Conservation (phyloP, 1,284 basidiomycete species). For the Rhodotorula sp. region DNA sequence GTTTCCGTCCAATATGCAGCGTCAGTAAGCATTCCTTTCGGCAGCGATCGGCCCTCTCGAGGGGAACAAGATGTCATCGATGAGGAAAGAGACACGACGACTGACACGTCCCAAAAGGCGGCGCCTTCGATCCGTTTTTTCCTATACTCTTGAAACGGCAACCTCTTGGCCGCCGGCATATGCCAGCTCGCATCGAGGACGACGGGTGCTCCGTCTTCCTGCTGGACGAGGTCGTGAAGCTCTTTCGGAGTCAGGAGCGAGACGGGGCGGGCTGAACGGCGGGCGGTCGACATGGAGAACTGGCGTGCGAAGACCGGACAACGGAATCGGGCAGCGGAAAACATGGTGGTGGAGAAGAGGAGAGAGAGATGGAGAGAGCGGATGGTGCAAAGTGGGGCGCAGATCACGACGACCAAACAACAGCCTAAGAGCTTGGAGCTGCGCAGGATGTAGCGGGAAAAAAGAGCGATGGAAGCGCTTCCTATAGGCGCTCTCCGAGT, state of each 20-base stretch:
- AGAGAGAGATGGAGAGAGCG: not conserved
- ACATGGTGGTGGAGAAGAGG: slow-evolving; percentile 7
- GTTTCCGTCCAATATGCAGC: not conserved
- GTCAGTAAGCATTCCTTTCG: too few species aligned
- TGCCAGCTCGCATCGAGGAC: slow-evolving; percentile 73
- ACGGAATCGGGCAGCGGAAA: not conserved
- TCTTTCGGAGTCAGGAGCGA: slow-evolving; percentile 33
- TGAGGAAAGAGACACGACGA: slow-evolving; percentile 35
- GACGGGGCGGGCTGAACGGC: not conserved
- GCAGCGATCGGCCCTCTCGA: too few species aligned
- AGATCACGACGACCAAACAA: not conserved
- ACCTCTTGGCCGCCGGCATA: slow-evolving; percentile 65
- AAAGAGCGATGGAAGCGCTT: not conserved
- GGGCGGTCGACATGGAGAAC: slow-evolving; percentile 4
- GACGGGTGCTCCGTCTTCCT: slow-evolving; percentile 6
- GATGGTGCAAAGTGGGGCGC: not conserved
- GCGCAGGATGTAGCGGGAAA: not conserved
- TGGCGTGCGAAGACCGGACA: not conserved
- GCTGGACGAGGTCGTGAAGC: slow-evolving; percentile 16
- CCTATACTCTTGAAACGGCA: slow-evolving; percentile 63
- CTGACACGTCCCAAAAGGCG: slow-evolving; percentile 72
- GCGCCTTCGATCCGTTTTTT: slow-evolving; percentile 70
- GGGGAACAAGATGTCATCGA: not conserved
- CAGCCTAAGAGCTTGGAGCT: not conserved
- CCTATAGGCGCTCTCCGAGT: not conserved